These are phyloP conservation scores for Xylaria sp. DNA, from an alignment of 2,329 filamentous ascomycete species.

Conservation along the genomic window DNA sequence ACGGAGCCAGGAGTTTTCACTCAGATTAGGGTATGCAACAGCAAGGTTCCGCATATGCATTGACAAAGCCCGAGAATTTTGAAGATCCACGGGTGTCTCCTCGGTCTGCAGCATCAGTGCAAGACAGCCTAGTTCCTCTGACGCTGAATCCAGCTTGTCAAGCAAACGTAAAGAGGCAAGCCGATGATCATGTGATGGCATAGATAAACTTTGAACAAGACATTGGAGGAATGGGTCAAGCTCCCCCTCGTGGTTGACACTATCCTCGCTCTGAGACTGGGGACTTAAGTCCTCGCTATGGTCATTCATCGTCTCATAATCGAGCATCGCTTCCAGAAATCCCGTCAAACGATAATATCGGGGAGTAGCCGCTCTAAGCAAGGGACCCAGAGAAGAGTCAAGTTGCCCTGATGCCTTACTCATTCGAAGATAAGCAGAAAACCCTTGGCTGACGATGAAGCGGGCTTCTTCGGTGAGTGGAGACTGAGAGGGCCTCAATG, in stretches of 20 bases:
- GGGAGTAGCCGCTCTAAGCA: constrained; percentile 73
- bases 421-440: constrained; percentile 77
- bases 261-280: constrained; percentile 48
- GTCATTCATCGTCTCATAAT: constrained; percentile 59
- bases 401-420: constrained; percentile 67
- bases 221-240: constrained; percentile 71
- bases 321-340: constrained; percentile 72
- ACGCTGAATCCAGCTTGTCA: constrained; percentile 65
- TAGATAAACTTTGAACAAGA: constrained; percentile 78
- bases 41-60: constrained; percentile 88
- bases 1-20: constrained; percentile 72
- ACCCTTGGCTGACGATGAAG: constrained; percentile 80
- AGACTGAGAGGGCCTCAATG: constrained; percentile 69
- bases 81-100: constrained; percentile 78
- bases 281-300: constrained; percentile 44
- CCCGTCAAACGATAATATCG: constrained; percentile 72
- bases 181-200: constrained; percentile 79
- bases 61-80: constrained; percentile 79
- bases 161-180: constrained; percentile 79
- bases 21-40: constrained; percentile 68
- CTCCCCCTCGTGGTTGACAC: constrained; percentile 62
- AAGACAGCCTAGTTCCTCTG: constrained; percentile 63
- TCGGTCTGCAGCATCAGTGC: constrained; percentile 81
- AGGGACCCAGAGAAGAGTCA: constrained; percentile 70
- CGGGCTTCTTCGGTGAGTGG: constrained; percentile 71